Base-by-base conservation (phyloP, 1,139 yeast species). In the Groenewaldozyma auringiensis region DNA sequence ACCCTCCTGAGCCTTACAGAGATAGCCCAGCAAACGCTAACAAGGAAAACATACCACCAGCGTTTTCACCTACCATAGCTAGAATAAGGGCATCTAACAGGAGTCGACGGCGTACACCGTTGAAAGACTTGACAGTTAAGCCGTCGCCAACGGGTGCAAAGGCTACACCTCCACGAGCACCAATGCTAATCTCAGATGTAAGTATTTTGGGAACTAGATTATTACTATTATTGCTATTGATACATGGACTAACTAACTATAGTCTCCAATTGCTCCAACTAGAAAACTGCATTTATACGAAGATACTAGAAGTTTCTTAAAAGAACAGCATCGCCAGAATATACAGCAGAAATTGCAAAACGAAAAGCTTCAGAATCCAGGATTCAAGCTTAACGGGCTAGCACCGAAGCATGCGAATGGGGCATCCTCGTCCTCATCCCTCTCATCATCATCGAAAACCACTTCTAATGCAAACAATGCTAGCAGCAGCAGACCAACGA, bases 21-120 rank as follows among this genome's bases (percentile, higher is more conserved):
- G 29, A 25, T 11, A 25, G 29, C 29, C 29, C 29, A 8, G 29
- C 29, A 9, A 14, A 35, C 22, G 21, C 38, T 17, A 18, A 35
- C n/a, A 35, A 35, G 25, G 38, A 35, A 20, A 35, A 35, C 25
- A 18, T 35, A 9, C 16, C 21, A 16, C 38, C 38, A 20, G 36
- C 36, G 8, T 9, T 14, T 20, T 35, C 38, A 20, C 38, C 38
- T 9, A 35, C 38, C 11, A 16, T 35, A 18, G 38, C 38, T 9
- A 16, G 38, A 16, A 35, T 35, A 35, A 16, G 8, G n/a, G 38
- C 38, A 4, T 11, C 9, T n/a, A 20, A 20, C 4, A 16, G 16
- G 6, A 14, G 38, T 14, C 21, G n/a, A 4, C 21, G 20, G 9
- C 16, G 38, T 9, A 35, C 38, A 4, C 38, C 38, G 22, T 20